phyloP scores from a whole-genome alignment of 1,284 basidiomycete species.

The Schizopora paradoxa region DNA sequence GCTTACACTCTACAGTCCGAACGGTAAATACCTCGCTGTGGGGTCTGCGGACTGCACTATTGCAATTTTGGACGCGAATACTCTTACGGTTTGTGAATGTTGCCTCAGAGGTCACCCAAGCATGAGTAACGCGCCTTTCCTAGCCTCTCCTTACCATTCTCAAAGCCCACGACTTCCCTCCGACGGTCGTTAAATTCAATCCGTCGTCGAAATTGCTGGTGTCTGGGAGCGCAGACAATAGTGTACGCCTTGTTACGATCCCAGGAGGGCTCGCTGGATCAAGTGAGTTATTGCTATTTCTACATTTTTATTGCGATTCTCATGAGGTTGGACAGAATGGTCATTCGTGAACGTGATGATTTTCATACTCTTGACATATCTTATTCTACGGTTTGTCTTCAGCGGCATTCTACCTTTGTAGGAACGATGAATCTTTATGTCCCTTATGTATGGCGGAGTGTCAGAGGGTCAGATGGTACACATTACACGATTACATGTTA shows the following conservation, averaged over 20 bases:
- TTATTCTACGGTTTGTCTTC: slow-evolving; percentile 10
- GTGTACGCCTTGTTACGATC: slow-evolving; percentile 76
- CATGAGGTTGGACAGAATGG: slow-evolving; percentile 30
- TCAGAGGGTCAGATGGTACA: slow-evolving; percentile 2
- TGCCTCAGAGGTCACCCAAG: slow-evolving; percentile 3
- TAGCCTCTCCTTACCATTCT: slow-evolving; percentile 86
- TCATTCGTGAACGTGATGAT: slow-evolving; percentile 31
- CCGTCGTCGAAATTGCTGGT: slow-evolving; percentile 79
- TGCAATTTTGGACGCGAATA: slow-evolving; percentile 78
- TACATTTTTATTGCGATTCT: slow-evolving; percentile 1
- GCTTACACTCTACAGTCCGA: slow-evolving; percentile 43
- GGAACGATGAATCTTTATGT: background rate
- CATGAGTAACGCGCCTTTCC: slow-evolving; percentile 1
- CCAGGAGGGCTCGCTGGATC: slow-evolving; percentile 50
- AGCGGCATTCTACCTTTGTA: slow-evolving; percentile 7
- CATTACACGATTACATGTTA: slow-evolving; percentile 8
- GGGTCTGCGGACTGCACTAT: slow-evolving; percentile 87
- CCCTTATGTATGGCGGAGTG: no score
- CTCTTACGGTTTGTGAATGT: slow-evolving; percentile 59
- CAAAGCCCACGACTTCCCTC: slow-evolving; percentile 92
- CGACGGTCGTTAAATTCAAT: slow-evolving; percentile 87
- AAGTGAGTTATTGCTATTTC: slow-evolving; percentile 37
- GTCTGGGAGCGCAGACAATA: slow-evolving; percentile 90
- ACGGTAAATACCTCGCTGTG: slow-evolving; percentile 80
- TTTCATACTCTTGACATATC: slow-evolving; percentile 31